Conservation (phyloP, 306 rosid genomes). For the Quercus bicolor region DNA sequence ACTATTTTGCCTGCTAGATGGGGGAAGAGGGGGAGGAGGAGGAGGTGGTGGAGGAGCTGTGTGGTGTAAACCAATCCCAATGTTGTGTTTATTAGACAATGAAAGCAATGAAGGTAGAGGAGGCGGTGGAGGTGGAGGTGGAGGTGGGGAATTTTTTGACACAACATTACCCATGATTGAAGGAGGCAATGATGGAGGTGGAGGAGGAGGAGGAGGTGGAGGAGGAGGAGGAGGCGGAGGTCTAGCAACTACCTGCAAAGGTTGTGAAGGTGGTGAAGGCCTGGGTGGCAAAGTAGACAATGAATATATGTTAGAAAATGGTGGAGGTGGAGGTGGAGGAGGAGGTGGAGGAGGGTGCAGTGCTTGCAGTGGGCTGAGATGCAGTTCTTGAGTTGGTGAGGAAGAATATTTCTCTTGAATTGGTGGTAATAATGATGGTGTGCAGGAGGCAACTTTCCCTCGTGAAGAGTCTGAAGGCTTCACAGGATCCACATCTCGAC, state of each 20-base stretch:
- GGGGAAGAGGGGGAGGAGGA: slow-evolving; percentile 1
- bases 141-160: slow-evolving; percentile 7
- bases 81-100: slow-evolving; percentile 17
- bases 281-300: slow-evolving; percentile 13
- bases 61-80: slow-evolving; percentile 6
- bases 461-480: slow-evolving; percentile 45
- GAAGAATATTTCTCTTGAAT: slow-evolving; percentile 35
- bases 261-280: slow-evolving; percentile 5
- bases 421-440: slow-evolving; percentile 31
- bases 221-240: slow-evolving; percentile 28
- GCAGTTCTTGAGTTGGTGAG: slow-evolving; percentile 18
- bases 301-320: slow-evolving; percentile 17
- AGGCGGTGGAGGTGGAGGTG: slow-evolving; percentile 31
- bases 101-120: slow-evolving; percentile 2
- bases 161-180: slow-evolving; percentile 9
- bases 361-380: slow-evolving; percentile 29
- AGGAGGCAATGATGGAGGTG: slow-evolving; percentile 12
- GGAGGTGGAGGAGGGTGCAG: slow-evolving; percentile 23
- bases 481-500: slow-evolving; percentile 35
- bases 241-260: slow-evolving; percentile 21
- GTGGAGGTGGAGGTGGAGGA: slow-evolving; percentile 8
- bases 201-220: slow-evolving; percentile 22
- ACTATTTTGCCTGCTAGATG: slow-evolving; percentile 17
- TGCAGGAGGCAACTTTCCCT: slow-evolving; percentile 39
- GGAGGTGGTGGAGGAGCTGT: slow-evolving; percentile 38